These are phyloP conservation scores for Sporothrix euskadiensis DNA, from an alignment of 2,329 filamentous ascomycete genomes.

Conservation along the genomic window DNA sequence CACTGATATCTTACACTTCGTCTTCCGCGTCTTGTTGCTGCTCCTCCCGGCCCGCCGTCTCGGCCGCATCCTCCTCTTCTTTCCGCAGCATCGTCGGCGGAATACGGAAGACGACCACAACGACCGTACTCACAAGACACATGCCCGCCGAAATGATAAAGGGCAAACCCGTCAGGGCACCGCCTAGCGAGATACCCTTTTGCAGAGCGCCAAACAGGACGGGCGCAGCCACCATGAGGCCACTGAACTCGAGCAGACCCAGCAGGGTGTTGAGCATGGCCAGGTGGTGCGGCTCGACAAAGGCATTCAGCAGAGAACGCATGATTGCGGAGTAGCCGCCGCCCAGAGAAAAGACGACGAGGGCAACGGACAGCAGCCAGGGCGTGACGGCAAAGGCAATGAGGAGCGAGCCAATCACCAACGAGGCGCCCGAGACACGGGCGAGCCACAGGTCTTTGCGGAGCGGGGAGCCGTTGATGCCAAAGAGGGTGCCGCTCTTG, in stretches of 20 bases:
- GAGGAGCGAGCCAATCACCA: conserved; percentile 43
- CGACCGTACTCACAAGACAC: conserved; percentile 36
- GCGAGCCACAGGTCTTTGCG: conserved; percentile 46
- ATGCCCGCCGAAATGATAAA: conserved; percentile 45
- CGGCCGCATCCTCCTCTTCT: not conserved
- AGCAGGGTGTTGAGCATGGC: conserved; percentile 57
- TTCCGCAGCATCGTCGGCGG: conserved; percentile 24
- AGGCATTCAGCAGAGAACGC: conserved; percentile 53
- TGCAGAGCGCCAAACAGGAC: conserved; percentile 50
- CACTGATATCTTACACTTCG: not conserved
- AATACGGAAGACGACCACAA: conserved; percentile 39
- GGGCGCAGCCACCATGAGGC: conserved; percentile 50
- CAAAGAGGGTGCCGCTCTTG: conserved; percentile 33
- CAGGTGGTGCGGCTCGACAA: conserved; percentile 56
- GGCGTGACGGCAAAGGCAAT: conserved; percentile 43
- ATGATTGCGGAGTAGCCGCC: conserved; percentile 47
- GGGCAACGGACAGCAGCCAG: conserved; percentile 41
- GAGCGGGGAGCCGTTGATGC: conserved; percentile 37
- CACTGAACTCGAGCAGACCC: conserved; percentile 51
- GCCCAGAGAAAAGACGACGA: conserved; percentile 51
- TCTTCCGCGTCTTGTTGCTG: not conserved
- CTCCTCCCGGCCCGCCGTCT: not conserved
- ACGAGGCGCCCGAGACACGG: conserved; percentile 40
- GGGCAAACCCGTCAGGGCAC: conserved; percentile 52
- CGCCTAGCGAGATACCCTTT: conserved; percentile 49